phyloP scores from a whole-genome alignment of 73 alveolate genomes.

The Tetrahymena thermophila region DNA sequence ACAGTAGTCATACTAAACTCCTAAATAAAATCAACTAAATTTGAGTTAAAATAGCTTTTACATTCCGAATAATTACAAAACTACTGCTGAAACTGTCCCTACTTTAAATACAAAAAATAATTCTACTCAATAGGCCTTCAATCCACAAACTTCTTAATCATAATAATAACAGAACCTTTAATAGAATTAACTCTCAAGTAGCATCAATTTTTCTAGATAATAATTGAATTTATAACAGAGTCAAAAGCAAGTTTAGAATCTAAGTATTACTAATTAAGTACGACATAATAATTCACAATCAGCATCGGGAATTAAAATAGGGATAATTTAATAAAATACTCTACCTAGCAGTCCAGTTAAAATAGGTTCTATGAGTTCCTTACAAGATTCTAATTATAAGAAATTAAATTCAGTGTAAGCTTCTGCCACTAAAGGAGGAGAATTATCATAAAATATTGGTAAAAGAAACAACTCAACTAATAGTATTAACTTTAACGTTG shows the following conservation, averaged over 20 bases:
- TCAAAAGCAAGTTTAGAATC: background rate
- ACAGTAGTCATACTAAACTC: background rate
- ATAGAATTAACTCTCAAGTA: background rate
- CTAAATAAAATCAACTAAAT: background rate
- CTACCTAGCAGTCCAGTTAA: background rate
- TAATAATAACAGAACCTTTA: background rate
- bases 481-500: background rate
- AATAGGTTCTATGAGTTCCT: background rate
- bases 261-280: background rate
- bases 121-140: background rate
- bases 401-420: background rate
- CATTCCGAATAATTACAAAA: background rate
- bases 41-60: background rate
- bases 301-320: background rate
- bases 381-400: background rate
- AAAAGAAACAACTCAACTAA: background rate
- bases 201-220: background rate
- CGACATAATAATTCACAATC: background rate
- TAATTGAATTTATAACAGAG: background rate
- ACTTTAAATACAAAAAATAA: background rate
- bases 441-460: background rate
- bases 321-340: background rate
- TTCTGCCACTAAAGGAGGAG: background rate
- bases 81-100: background rate
- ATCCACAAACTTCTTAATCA: background rate